A percentile compares a stretch with the other conserved stretches of the same genome.
phyloP scores from a whole-genome alignment of 805 yeast species.

The Komagataella pseudopastoris region DNA sequence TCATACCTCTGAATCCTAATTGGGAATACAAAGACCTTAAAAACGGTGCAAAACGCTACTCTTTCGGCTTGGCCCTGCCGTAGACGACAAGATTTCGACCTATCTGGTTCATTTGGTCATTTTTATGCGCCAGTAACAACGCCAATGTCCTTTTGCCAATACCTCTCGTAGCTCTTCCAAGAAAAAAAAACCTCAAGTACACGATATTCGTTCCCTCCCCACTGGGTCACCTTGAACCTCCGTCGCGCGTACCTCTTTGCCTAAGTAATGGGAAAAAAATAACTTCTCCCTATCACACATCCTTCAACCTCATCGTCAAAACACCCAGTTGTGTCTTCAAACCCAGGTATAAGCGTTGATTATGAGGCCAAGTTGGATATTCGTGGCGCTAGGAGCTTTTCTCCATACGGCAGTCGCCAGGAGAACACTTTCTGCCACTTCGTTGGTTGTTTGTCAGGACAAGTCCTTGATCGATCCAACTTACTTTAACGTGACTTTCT shows the following conservation, averaged over 20 bases:
- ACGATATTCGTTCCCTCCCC: neutral
- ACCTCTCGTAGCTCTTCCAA: neutral
- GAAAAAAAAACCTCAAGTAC: neutral
- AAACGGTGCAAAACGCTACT: neutral
- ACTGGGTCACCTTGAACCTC: neutral
- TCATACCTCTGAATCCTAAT: neutral
- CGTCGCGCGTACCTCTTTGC: neutral
- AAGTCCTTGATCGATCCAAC: constrained; percentile 61
- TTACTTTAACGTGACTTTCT: constrained; percentile 59
- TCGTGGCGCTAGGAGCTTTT: neutral
- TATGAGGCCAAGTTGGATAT: neutral
- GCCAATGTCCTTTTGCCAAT: neutral
- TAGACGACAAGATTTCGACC: neutral
- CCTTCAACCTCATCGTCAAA: neutral
- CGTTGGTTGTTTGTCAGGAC: constrained; percentile 81
- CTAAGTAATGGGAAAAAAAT: too few species aligned
- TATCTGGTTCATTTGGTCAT: neutral
- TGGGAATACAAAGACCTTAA: neutral
- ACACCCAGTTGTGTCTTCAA: neutral
- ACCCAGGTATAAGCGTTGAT: neutral
- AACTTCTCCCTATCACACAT: neutral
- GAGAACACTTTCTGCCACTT: constrained; percentile 42
- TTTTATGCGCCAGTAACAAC: neutral
- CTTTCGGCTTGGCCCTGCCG: neutral
- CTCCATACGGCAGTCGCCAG: constrained; percentile 3